A percentile compares a stretch with the other conserved stretches of the same genome.
Conservation (phyloP, 2,329 filamentous ascomycete species). For the Beauveria sp. region DNA sequence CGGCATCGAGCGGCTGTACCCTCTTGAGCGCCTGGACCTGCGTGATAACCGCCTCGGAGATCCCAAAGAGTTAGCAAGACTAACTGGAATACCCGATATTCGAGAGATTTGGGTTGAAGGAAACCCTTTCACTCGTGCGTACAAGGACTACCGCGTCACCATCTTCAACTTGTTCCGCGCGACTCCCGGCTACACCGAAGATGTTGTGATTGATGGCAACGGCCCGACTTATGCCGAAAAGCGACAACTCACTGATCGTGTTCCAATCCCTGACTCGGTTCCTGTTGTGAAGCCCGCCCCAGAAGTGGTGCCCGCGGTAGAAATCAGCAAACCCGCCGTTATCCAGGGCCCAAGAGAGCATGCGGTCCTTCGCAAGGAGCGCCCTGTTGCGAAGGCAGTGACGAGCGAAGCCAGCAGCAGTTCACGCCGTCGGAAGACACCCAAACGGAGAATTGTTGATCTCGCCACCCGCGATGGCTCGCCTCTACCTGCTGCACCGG, state of each 20-base stretch:
- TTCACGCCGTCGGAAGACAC: conserved; percentile 50
- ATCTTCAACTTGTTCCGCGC: conserved; percentile 96
- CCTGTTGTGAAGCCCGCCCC: conserved; percentile 67
- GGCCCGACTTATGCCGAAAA: conserved; percentile 80
- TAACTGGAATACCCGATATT: conserved; percentile 87
- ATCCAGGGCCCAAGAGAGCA: conserved; percentile 45
- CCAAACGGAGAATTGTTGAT: conserved; percentile 59
- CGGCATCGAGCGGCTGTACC: conserved; percentile 81
- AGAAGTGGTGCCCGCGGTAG: conserved; percentile 53
- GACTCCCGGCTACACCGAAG: conserved; percentile 82
- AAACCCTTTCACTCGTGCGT: conserved; percentile 85
- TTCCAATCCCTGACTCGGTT: conserved; percentile 64
- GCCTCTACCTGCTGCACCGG: conserved; percentile 22
- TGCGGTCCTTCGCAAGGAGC: conserved; percentile 51
- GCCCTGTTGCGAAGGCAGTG: conserved; percentile 43
- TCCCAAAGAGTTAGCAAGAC: conserved; percentile 78
- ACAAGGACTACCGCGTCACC: conserved; percentile 74
- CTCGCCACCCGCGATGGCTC: conserved; percentile 46
- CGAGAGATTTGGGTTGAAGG: conserved; percentile 87
- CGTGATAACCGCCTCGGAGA: conserved; percentile 89
- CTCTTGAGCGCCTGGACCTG: conserved; percentile 82
- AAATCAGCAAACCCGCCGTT: conserved; percentile 61
- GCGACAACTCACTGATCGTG: conserved; percentile 76
- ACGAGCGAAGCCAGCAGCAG: conserved; percentile 52
- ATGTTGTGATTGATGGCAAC: conserved; percentile 79